phyloP scores from a whole-genome alignment of 1,284 basidiomycete genomes.

The Ganoderma lingzhi region DNA sequence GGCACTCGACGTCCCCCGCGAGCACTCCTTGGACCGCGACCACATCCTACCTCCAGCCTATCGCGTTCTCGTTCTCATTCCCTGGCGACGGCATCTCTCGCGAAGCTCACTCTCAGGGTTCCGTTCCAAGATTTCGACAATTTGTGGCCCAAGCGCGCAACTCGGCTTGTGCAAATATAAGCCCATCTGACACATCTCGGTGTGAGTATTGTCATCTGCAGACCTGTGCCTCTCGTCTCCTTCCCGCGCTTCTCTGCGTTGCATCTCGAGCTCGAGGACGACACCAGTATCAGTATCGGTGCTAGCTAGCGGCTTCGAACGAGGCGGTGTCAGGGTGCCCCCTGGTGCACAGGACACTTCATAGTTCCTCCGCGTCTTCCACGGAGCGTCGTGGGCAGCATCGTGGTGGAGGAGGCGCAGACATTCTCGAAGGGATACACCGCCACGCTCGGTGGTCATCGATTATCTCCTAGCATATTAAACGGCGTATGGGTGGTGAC shows the following conservation, averaged over 20 bases:
- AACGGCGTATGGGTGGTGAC: slow-evolving; percentile 26
- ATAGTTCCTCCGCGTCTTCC: slow-evolving; percentile 8
- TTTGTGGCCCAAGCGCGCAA: slow-evolving; percentile 20
- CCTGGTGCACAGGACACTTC: slow-evolving; percentile 8
- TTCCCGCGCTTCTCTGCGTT: slow-evolving; percentile 9
- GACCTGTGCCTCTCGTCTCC: slow-evolving; percentile 9
- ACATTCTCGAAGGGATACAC: slow-evolving; percentile 22
- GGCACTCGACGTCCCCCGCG: neutral
- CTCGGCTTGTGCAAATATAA: slow-evolving; percentile 21
- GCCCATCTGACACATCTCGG: slow-evolving; percentile 18
- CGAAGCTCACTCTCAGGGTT: slow-evolving; percentile 7
- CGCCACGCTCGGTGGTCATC: slow-evolving; percentile 24
- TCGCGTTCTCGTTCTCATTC: neutral
- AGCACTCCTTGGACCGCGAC: slow-evolving; percentile 19
- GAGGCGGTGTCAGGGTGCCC: slow-evolving; percentile 1
- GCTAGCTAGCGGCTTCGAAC: neutral
- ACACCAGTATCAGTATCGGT: neutral
- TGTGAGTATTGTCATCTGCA: slow-evolving; percentile 2
- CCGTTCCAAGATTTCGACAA: neutral
- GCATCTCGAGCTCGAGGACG: slow-evolving; percentile 1
- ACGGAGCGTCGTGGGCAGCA: slow-evolving; percentile 1
- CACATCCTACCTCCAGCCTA: slow-evolving; percentile 14
- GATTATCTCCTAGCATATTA: slow-evolving; percentile 29
- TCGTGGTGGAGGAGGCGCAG: slow-evolving; percentile 14
- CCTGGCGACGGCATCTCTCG: slow-evolving; percentile 7